Evolutionary conservation across 129 eudicot species (phyloP).

Genomic region (Silybum marianum): DNA sequence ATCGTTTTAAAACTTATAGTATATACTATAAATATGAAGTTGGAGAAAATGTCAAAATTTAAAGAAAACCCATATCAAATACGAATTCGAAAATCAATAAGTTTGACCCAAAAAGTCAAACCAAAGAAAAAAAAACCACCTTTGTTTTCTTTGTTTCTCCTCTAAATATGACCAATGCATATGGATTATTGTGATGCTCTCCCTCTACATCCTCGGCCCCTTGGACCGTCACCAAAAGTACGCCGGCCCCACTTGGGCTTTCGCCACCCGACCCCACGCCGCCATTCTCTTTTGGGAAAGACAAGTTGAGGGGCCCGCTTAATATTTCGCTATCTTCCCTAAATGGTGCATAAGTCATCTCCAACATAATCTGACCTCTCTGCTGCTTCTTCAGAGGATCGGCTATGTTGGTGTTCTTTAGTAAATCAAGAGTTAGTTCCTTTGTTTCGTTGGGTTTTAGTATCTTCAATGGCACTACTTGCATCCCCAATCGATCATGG

Average conservation of each 20-base stretch:
- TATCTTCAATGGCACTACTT: constrained; percentile 67
- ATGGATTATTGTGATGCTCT: constrained; percentile 71
- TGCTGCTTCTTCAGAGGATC: constrained; percentile 60
- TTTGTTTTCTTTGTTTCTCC: constrained; percentile 83
- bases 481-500: constrained; percentile 78
- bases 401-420: constrained; percentile 49
- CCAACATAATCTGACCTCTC: constrained; percentile 72
- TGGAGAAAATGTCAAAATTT: background rate
- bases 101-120: constrained; percentile 7
- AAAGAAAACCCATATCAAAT: background rate
- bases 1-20: background rate
- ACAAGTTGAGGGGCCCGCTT: constrained; percentile 38
- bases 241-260: constrained; percentile 64
- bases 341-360: constrained; percentile 79
- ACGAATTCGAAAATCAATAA: background rate
- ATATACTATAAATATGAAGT: background rate
- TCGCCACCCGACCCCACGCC: constrained; percentile 23
- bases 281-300: constrained; percentile 31
- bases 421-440: constrained; percentile 71
- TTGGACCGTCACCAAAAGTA: constrained; percentile 68
- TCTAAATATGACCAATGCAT: constrained; percentile 55
- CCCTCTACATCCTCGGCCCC: constrained; percentile 90
- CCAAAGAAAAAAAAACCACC: constrained; percentile 30
- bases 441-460: constrained; percentile 68
- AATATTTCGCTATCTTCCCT: constrained; percentile 51